Evolutionary conservation across 371 early-diverging fungal genomes (phyloP).

Genomic region (Syncephalis plumigaleata): DNA sequence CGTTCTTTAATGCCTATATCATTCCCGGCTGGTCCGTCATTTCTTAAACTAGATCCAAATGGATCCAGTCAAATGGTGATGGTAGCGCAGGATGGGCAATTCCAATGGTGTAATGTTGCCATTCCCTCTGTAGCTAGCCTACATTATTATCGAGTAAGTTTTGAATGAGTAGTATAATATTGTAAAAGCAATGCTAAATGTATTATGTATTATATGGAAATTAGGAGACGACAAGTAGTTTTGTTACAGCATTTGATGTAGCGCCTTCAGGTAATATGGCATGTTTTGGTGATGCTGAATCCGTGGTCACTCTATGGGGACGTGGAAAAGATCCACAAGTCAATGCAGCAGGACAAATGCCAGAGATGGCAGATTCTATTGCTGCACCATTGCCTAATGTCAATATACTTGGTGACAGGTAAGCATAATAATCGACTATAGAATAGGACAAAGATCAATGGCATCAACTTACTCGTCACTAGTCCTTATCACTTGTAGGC

Average conservation of each 20-base stretch:
- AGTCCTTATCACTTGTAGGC: slow-evolving; percentile 63
- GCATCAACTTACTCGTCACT: neutral
- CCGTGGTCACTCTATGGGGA: slow-evolving; percentile 45
- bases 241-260: slow-evolving; percentile 43
- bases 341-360: slow-evolving; percentile 44
- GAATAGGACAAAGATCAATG: neutral
- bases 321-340: slow-evolving; percentile 40
- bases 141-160: slow-evolving; percentile 39
- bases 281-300: slow-evolving; percentile 48
- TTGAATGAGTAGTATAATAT: neutral
- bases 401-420: slow-evolving; percentile 33
- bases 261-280: slow-evolving; percentile 57
- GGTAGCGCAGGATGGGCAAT: slow-evolving; percentile 45
- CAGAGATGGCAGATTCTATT: slow-evolving; percentile 35
- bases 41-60: slow-evolving; percentile 54
- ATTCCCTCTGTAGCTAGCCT: slow-evolving; percentile 25
- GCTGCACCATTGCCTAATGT: slow-evolving; percentile 18
- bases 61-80: slow-evolving; percentile 45
- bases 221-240: neutral
- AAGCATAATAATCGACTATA: slow-evolving; percentile 1
- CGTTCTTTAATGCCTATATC: slow-evolving; percentile 52
- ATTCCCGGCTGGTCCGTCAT: slow-evolving; percentile 47
- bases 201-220: neutral
- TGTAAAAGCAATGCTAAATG: neutral
- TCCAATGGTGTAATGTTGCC: slow-evolving; percentile 58